Evolutionary conservation across 2,329 filamentous ascomycete species (phyloP).

Genomic region (Colletotrichum brevisporum): DNA sequence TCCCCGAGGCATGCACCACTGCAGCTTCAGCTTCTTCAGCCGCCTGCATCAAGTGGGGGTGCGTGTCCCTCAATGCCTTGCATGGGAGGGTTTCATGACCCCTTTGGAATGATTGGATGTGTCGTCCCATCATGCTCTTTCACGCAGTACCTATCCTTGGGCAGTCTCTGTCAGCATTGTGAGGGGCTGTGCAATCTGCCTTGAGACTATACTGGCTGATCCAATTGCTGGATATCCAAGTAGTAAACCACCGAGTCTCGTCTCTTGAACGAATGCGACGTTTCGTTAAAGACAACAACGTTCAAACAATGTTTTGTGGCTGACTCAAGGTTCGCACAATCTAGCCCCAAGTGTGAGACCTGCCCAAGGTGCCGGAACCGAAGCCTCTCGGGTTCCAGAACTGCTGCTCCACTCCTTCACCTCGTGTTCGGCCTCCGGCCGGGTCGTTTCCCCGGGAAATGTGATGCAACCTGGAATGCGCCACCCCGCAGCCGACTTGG

Average conservation of each 20-base stretch:
- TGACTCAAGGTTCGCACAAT: slow-evolving; percentile 12
- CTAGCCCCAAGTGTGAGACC: slow-evolving; percentile 8
- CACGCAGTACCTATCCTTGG: too few relatives aligned
- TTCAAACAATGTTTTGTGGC: background rate
- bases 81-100: background rate
- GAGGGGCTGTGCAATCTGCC: background rate
- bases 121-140: slow-evolving; percentile 4
- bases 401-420: background rate
- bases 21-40: background rate
- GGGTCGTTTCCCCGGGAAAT: background rate
- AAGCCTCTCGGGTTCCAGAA: background rate
- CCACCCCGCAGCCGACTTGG: background rate
- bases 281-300: background rate
- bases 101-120: background rate
- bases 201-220: background rate
- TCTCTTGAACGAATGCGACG: background rate
- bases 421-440: slow-evolving; percentile 21
- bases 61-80: slow-evolving; percentile 13
- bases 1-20: slow-evolving; percentile 19
- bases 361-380: background rate
- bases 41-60: slow-evolving; percentile 8
- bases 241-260: too few relatives aligned
- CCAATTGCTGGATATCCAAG: too few relatives aligned
- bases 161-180: background rate
- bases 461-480: slow-evolving; percentile 1